Evolutionary conservation across 2,329 filamentous ascomycete species (phyloP), one percentile per base, ranked within the genome.

Genomic region (Blastomyces parvus): DNA sequence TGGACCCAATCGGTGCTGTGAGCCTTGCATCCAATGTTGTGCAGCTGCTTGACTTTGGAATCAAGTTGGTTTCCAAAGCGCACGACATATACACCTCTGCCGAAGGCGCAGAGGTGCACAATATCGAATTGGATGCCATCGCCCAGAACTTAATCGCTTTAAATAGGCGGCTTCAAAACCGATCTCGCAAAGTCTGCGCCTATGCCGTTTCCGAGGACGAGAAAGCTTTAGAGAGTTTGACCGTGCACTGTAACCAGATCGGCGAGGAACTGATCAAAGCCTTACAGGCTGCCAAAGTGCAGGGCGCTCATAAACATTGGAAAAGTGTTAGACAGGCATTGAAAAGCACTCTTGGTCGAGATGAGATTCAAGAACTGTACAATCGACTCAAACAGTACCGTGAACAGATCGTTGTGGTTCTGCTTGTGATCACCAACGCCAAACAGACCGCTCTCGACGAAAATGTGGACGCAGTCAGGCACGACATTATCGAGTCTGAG

Each of bases 11-110:
- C 4, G 38, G 53, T 2, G 64, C 64, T 19, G 33, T 66, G 33
- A 40, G 60, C 14, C 46, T 66, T 11, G 64, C 64, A 1, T 30
- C 63, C 36, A 66, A 63, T 38, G 58, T 66, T 17, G 40, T 70
- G 27, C 58, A 64, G 44, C 62, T 64, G 40, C 25, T 65, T 7
- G 62, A 64, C 36, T 65, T 63, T 48, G 58, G 46, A 33, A n/a
- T 57, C 56, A 65, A 44, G 38, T n/a, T 65, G 33, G 44, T 64
- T 17, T 42, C 61, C 5, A 61, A 56, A 40, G 30, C 22, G 3
- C 33, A 52, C 27, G 57, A 65, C 42, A 61, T 63, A 42, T 61
- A 64, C 25, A 27, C 11, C 36, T 60, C 42, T 19, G 46, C 48
- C 1, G 53, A 62, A 19, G 64, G 67, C 3, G 61, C 50, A 8